Percentiles rank a stretch among this genome's conserved stretches.
Conservation (phyloP, 1,139 yeast species). For the Diutina pseudorugosa region DNA sequence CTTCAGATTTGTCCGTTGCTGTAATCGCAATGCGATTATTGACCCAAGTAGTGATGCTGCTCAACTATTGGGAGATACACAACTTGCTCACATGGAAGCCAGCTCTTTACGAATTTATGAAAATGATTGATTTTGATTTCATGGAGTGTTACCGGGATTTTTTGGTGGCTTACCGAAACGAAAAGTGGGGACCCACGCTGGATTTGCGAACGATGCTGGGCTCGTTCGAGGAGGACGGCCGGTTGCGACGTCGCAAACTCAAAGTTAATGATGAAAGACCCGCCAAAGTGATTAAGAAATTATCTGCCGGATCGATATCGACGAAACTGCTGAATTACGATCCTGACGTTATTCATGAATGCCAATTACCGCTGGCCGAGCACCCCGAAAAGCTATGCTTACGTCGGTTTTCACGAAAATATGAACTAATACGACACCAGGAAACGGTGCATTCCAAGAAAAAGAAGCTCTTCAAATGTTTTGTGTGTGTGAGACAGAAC, state of each 20-base stretch:
- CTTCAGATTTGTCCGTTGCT: constrained; percentile 20
- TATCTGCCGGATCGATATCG: constrained; percentile 10
- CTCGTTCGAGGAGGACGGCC: not conserved
- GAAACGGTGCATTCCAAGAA: constrained; percentile 90
- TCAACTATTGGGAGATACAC: constrained; percentile 37
- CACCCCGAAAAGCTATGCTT: constrained; percentile 49
- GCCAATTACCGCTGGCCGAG: constrained; percentile 36
- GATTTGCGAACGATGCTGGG: not conserved
- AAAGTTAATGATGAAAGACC: constrained; percentile 19
- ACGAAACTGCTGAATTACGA: constrained; percentile 34
- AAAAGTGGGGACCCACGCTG: not conserved
- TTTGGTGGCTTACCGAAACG: constrained; percentile 21
- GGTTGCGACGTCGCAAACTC: constrained; percentile 10
- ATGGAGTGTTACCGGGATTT: constrained; percentile 28
- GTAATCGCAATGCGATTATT: constrained; percentile 26
- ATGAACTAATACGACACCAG: constrained; percentile 89
- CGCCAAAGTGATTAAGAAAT: constrained; percentile 17
- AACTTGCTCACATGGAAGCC: constrained; percentile 33
- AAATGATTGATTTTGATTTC: constrained; percentile 26
- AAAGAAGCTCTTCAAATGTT: constrained; percentile 78
- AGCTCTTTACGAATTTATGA: constrained; percentile 28
- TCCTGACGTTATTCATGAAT: constrained; percentile 38
- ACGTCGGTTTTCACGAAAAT: constrained; percentile 84
- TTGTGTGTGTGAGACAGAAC: constrained; percentile 62
- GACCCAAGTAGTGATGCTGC: constrained; percentile 25